phyloP scores from a whole-genome alignment of 2,329 filamentous ascomycete genomes.

The Xylaria multiplex region DNA sequence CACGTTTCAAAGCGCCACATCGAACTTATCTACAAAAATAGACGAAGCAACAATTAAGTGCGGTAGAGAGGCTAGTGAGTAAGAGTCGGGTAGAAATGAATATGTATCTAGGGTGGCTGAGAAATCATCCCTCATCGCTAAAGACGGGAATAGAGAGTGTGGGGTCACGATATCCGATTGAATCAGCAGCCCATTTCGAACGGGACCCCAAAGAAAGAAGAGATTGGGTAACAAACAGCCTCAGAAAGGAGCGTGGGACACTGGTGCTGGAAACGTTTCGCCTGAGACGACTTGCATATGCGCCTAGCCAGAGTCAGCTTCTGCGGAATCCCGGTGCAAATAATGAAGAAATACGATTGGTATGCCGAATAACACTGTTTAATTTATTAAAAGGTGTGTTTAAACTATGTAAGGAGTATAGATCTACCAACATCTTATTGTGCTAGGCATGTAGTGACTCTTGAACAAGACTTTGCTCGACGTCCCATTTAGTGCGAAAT shows the following conservation, averaged over 20 bases:
- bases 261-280: conserved; percentile 14
- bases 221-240: conserved; percentile 12
- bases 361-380: too few species aligned
- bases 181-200: not conserved
- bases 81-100: conserved; percentile 5
- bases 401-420: too few species aligned
- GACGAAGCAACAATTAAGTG: not conserved
- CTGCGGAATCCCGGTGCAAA: conserved; percentile 20
- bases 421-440: too few species aligned
- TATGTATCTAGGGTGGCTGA: not conserved
- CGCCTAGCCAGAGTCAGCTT: conserved; percentile 17
- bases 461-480: too few species aligned
- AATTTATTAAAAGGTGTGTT: too few species aligned
- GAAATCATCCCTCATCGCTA: not conserved
- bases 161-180: not conserved
- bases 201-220: not conserved
- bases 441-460: too few species aligned
- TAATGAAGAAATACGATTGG: not conserved
- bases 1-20: conserved; percentile 32
- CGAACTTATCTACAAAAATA: not conserved
- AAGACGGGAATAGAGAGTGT: not conserved
- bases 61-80: not conserved
- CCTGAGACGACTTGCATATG: conserved; percentile 30
- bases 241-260: conserved; percentile 18
- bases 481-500: too few species aligned